Evolutionary conservation across 345 rosid genomes (phyloP).

Genomic region (Citrus sp.): DNA sequence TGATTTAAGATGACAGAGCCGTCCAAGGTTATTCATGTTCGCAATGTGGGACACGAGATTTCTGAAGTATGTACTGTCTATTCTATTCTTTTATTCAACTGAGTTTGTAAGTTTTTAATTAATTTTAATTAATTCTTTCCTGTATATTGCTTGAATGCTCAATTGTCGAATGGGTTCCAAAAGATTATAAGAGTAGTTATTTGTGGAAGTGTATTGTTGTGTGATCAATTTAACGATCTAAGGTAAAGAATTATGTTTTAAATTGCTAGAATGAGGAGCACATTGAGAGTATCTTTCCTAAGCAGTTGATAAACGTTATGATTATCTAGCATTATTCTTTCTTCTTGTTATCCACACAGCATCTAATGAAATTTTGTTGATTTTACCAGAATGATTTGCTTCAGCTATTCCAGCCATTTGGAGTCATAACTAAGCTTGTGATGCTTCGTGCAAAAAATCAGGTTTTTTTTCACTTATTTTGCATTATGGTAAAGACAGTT

Average conservation of each 20-base stretch:
- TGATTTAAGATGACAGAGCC: conserved; percentile 68
- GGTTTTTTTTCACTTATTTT: conserved; percentile 44
- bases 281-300: not conserved
- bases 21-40: conserved; percentile 95
- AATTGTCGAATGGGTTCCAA: not conserved
- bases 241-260: not conserved
- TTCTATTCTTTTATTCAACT: not conserved
- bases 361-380: conserved; percentile 6
- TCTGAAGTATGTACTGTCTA: conserved; percentile 62
- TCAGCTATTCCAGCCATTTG: conserved; percentile 97
- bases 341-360: not conserved
- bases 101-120: not conserved
- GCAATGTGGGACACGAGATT: conserved; percentile 95
- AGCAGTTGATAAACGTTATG: not conserved
- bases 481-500: not conserved
- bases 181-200: not conserved
- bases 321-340: not conserved
- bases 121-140: not conserved
- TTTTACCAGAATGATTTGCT: conserved; percentile 83
- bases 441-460: conserved; percentile 99
- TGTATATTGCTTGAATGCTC: not conserved
- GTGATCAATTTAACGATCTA: not conserved
- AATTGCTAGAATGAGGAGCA: not conserved
- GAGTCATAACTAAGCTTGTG: conserved; percentile 94
- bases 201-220: not conserved